These are phyloP conservation scores for Ormosia emarginata DNA, from an alignment of 306 rosid genomes.

Conservation along the genomic window DNA sequence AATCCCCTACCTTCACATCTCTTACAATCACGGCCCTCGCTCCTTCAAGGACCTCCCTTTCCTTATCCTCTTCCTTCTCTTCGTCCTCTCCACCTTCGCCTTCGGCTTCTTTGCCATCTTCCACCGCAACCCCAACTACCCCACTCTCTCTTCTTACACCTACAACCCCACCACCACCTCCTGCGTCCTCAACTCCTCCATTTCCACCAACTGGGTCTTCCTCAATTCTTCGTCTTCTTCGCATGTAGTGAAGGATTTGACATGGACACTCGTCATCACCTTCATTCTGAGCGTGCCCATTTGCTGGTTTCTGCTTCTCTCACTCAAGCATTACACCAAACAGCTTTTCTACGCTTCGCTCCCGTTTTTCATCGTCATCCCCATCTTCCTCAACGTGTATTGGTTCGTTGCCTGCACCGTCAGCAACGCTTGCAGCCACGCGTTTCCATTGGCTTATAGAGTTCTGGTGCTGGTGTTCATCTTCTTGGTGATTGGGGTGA, in stretches of 20 bases:
- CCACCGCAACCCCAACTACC: slow-evolving; percentile 50
- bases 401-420: slow-evolving; percentile 92
- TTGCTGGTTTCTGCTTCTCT: slow-evolving; percentile 53
- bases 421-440: slow-evolving; percentile 49
- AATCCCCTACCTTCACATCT: slow-evolving; percentile 65
- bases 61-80: slow-evolving; percentile 61
- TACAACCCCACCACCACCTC: slow-evolving; percentile 52
- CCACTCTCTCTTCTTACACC: slow-evolving; percentile 49
- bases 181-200: slow-evolving; percentile 31
- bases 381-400: slow-evolving; percentile 71
- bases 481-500: slow-evolving; percentile 55
- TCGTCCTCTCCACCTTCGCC: slow-evolving; percentile 60
- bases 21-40: slow-evolving; percentile 66
- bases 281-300: slow-evolving; percentile 62
- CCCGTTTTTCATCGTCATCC: slow-evolving; percentile 66
- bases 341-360: slow-evolving; percentile 68
- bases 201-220: slow-evolving; percentile 2
- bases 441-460: slow-evolving; percentile 65
- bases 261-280: slow-evolving; percentile 74
- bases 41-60: slow-evolving; percentile 70
- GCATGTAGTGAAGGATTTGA: slow-evolving; percentile 35
- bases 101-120: slow-evolving; percentile 70
- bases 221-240: slow-evolving; percentile 36
- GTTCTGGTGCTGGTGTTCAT: slow-evolving; percentile 59
- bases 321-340: slow-evolving; percentile 75